phyloP scores from a whole-genome alignment of 306 rosid genomes.

The Ormosia semicastrata region DNA sequence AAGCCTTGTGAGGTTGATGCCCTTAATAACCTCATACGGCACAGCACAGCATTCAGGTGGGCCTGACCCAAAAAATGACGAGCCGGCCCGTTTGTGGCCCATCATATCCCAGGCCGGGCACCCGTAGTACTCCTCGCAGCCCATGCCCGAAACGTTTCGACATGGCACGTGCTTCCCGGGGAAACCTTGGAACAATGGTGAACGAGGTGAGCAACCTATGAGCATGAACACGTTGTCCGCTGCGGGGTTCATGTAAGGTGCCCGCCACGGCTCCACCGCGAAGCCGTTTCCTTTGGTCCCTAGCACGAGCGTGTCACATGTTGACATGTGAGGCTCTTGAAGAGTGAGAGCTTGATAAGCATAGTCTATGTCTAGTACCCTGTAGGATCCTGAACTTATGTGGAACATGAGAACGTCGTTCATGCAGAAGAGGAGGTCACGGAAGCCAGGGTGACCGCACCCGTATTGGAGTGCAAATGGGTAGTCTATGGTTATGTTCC shows the following conservation, averaged over 20 bases:
- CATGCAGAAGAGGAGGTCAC: conserved; percentile 86
- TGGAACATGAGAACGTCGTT: conserved; percentile 92
- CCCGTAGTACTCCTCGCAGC: conserved; percentile 82
- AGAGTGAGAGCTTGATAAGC: conserved; percentile 81
- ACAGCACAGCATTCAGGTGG: conserved; percentile 89
- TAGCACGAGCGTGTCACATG: conserved; percentile 64
- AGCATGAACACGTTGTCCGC: conserved; percentile 90
- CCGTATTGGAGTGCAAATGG: conserved; percentile 79
- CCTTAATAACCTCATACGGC: conserved; percentile 70
- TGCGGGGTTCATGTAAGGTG: conserved; percentile 70
- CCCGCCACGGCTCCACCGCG: conserved; percentile 73
- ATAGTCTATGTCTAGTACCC: conserved; percentile 88
- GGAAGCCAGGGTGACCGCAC: conserved; percentile 95
- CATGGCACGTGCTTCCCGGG: conserved; percentile 90
- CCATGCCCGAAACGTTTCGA: conserved; percentile 85
- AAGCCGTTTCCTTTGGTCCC: conserved; percentile 81
- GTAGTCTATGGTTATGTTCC: conserved; percentile 86
- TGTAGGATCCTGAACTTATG: conserved; percentile 80
- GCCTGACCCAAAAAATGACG: conserved; percentile 53
- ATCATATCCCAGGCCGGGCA: conserved; percentile 84
- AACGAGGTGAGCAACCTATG: conserved; percentile 80
- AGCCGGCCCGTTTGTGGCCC: conserved; percentile 57
- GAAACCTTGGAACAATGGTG: conserved; percentile 90
- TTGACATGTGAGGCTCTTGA: conserved; percentile 95
- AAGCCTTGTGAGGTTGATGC: conserved; percentile 69